Evolutionary conservation across 2,329 filamentous ascomycete genomes (phyloP), one percentile per base, ranked within the genome.

Genomic region (Epichloe uncinata): DNA sequence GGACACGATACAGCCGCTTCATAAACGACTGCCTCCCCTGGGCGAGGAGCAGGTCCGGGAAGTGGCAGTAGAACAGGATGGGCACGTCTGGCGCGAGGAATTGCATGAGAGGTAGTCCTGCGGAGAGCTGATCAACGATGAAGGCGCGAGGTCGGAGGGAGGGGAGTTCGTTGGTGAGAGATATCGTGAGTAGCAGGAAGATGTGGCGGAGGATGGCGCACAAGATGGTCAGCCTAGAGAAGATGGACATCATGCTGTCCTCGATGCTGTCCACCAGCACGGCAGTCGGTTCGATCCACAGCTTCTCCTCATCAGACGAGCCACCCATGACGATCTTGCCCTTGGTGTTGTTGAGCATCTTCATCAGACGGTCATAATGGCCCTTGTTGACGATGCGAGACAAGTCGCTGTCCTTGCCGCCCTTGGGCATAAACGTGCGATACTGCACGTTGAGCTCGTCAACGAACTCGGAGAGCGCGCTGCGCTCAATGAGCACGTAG

Each of bases 21-120:
- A 73, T 70, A 57, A 71, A 71, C 2, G 72, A 73, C 41, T 76
- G 69, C 49, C 87, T 79, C 53, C 87, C 58, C 58, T 82, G 81
- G 15, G 81, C 88, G 42, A 98, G 82, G 47, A 97, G 75, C 58
- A 95, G 82, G 67, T 98, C 93, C 1, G 93, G 93, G 65, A 95
- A 97, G 70, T 98, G 93, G 70, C 93, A 97, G 73, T 98, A 98
- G 74, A 98, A 98, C 49, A 97, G 75, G 55, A 95, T 81, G 55
- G 83, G 83, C 9, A 75, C 74, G 12, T 62, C 58, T 0, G 81
- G 79, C 6, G 55, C 52, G 54, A 81, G 71, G 55, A 79, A 71
- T 54, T 85, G 82, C 49, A 98, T 75, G 12, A 96, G 73, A 0
- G 91, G 93, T 4, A 97, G 77, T 46, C 89, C 90, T 13, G 90